Conservation (phyloP, 768 basidiomycete genomes). For the Lyophyllum atratum region DNA sequence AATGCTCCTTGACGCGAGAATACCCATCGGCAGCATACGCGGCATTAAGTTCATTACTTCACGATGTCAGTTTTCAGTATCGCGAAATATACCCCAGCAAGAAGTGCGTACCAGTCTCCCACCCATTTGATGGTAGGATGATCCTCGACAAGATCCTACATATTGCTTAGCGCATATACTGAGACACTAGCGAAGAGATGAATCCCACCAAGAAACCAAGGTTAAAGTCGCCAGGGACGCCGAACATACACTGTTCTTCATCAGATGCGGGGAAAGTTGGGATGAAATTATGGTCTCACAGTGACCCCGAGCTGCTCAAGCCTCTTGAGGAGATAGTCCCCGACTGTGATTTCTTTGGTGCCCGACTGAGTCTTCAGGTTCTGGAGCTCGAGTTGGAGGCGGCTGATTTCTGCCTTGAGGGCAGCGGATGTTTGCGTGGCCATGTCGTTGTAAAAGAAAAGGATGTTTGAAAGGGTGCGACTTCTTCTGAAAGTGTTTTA, state of each 20-base stretch:
- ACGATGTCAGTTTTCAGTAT: background rate
- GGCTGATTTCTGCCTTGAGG: conserved; percentile 47
- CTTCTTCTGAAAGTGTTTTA: conserved; percentile 6
- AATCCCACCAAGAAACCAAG: conserved; percentile 57
- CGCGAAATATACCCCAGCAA: no score
- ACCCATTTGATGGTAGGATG: conserved; percentile 81
- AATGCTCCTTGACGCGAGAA: conserved; percentile 78
- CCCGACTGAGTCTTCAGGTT: conserved; percentile 37
- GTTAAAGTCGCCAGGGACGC: conserved; percentile 88
- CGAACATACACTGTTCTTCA: conserved; percentile 68
- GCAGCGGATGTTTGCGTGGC: conserved; percentile 18
- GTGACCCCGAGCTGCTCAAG: conserved; percentile 62
- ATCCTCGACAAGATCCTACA: conserved; percentile 81
- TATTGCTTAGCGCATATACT: background rate
- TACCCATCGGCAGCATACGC: conserved; percentile 94
- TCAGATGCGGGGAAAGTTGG: background rate
- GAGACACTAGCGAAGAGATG: background rate
- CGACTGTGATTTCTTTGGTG: conserved; percentile 45
- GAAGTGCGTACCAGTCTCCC: conserved; percentile 65
- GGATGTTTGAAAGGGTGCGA: background rate
- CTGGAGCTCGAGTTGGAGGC: conserved; percentile 47
- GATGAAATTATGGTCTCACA: conserved; percentile 29
- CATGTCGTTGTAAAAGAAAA: conserved; percentile 16
- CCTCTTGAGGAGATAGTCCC: conserved; percentile 56
- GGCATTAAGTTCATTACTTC: conserved; percentile 82